phyloP scores from a whole-genome alignment of 768 basidiomycete species.

The Pleurotus giganteus region DNA sequence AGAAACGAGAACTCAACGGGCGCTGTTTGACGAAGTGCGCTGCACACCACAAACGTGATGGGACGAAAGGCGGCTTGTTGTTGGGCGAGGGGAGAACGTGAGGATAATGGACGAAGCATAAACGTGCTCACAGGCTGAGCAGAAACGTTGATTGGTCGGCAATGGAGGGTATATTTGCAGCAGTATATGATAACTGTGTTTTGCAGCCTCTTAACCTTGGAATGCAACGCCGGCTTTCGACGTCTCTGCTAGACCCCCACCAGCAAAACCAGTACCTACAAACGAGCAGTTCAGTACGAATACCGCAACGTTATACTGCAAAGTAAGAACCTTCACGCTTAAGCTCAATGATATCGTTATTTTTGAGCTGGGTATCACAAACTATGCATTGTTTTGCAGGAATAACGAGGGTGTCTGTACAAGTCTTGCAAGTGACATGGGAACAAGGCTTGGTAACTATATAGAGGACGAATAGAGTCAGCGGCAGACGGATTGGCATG shows the following conservation, averaged over 20 bases:
- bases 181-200: no score
- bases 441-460: constrained; percentile 83
- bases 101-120: no score
- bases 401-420: constrained; percentile 83
- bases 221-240: constrained; percentile 79
- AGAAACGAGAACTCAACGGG: no score
- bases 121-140: no score
- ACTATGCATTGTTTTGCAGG: constrained; percentile 81
- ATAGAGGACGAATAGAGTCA: neutral
- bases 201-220: constrained; percentile 82
- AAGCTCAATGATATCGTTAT: constrained; percentile 78
- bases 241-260: constrained; percentile 92
- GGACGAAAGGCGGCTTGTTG: no score
- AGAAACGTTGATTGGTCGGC: no score
- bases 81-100: no score
- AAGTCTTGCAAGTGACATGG: constrained; percentile 90
- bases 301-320: neutral
- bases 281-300: neutral
- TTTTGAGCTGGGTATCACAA: constrained; percentile 67
- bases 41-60: no score
- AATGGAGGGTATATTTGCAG: no score
- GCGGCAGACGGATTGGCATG: neutral
- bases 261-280: constrained; percentile 88
- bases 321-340: constrained; percentile 76
- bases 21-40: no score